phyloP scores from a whole-genome alignment of 345 rosid species.

The Hibiscus mutabilis region DNA sequence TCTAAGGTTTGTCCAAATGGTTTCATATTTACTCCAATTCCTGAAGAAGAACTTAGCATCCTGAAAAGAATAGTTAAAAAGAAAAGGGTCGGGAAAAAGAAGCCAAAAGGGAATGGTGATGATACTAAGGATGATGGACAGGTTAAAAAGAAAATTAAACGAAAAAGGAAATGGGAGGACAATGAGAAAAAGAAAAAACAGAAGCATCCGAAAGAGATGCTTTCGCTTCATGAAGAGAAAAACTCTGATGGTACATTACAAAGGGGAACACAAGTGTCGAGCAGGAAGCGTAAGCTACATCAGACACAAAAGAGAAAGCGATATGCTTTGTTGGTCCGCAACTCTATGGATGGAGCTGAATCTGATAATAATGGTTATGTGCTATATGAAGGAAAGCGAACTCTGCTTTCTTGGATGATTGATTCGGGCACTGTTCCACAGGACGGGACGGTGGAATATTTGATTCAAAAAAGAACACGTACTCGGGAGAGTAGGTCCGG shows the following conservation, averaged over 20 bases:
- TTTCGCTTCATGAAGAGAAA: conserved; percentile 5
- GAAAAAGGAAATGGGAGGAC: conserved; percentile 10
- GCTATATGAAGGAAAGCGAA: conserved; percentile 57
- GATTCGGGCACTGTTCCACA: conserved; percentile 49
- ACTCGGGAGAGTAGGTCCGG: conserved; percentile 32
- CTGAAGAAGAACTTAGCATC: conserved; percentile 58
- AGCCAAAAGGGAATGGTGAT: conserved; percentile 3
- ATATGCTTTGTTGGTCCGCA: conserved; percentile 59
- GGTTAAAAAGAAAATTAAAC: conserved; percentile 24
- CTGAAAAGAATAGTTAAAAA: conserved; percentile 38
- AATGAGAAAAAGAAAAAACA: not conserved
- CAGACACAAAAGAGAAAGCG: conserved; percentile 50
- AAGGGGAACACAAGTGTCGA: conserved; percentile 14
- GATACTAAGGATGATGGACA: conserved; percentile 12
- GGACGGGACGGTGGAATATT: conserved; percentile 53
- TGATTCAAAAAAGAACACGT: conserved; percentile 30
- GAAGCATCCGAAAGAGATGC: conserved; percentile 21
- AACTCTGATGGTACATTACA: conserved; percentile 18
- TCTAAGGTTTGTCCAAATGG: conserved; percentile 33
- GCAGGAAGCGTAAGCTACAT: conserved; percentile 38
- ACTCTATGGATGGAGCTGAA: conserved; percentile 37
- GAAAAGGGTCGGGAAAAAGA: conserved; percentile 47
- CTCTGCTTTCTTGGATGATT: conserved; percentile 82
- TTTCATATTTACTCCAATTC: conserved; percentile 55
- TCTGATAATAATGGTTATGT: conserved; percentile 48